Conservation (phyloP, 441 rosid species). For the Isatis lusitanica region DNA sequence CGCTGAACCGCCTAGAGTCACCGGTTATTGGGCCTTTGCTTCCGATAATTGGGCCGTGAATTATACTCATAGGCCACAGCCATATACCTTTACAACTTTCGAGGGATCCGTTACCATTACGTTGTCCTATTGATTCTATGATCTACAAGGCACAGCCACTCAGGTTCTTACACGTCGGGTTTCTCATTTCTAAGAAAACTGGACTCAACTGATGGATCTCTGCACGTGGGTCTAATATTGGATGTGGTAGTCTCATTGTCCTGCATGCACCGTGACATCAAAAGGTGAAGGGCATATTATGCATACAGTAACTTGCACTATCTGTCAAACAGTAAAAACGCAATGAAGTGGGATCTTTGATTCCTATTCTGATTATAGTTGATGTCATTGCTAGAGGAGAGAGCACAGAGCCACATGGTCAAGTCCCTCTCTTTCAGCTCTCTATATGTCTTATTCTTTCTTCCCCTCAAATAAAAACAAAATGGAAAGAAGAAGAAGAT, state of each 20-base stretch:
- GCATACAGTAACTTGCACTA: conserved; percentile 9
- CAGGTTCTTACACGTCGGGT: neutral
- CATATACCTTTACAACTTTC: neutral
- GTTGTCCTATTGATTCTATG: neutral
- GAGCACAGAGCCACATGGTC: conserved; percentile 24
- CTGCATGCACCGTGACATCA: conserved; percentile 13
- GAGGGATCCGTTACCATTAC: no score
- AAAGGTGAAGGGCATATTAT: conserved; percentile 15
- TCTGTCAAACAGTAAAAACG: conserved; percentile 25
- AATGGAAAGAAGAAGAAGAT: neutral
- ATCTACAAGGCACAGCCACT: conserved; percentile 11
- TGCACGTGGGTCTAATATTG: conserved; percentile 1
- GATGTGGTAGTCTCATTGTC: conserved; percentile 1
- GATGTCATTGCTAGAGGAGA: conserved; percentile 29
- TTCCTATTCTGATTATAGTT: conserved; percentile 21
- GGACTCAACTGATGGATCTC: neutral
- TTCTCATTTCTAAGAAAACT: neutral
- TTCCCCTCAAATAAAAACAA: neutral
- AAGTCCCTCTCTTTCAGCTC: conserved; percentile 19
- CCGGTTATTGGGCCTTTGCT: conserved; percentile 1
- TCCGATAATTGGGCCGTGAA: conserved; percentile 1
- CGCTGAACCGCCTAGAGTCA: neutral
- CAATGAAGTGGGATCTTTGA: conserved; percentile 22
- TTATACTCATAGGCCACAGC: neutral
- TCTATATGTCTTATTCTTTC: neutral